These are phyloP conservation scores for Casaregolazyma lundiana DNA, from an alignment of 1,139 yeast species.

Conservation along the genomic window DNA sequence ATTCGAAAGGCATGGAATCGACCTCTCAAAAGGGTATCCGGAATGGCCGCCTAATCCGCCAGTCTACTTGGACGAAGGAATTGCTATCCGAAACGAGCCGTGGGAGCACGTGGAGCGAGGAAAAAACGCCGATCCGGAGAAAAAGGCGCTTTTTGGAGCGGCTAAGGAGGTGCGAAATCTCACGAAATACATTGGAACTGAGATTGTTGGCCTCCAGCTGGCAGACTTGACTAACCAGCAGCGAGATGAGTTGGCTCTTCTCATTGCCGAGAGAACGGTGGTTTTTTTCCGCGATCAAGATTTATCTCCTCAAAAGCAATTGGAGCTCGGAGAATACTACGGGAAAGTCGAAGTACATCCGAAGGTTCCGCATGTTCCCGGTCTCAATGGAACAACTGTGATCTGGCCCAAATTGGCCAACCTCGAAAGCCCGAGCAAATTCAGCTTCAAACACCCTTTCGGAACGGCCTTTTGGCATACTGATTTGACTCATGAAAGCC, in stretches of 20 bases:
- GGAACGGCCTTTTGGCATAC: conserved; percentile 42
- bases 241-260: conserved; percentile 54
- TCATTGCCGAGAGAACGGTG: conserved; percentile 63
- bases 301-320: conserved; percentile 43
- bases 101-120: conserved; percentile 44
- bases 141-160: conserved; percentile 51
- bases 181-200: conserved; percentile 61
- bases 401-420: conserved; percentile 47
- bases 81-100: conserved; percentile 40
- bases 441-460: conserved; percentile 23
- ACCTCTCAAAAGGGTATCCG: conserved; percentile 44
- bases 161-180: conserved; percentile 34
- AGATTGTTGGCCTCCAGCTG: conserved; percentile 55
- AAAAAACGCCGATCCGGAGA: conserved; percentile 48
- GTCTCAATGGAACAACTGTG: conserved; percentile 44
- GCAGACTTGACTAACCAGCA: conserved; percentile 48
- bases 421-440: conserved; percentile 18
- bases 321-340: conserved; percentile 43
- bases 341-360: conserved; percentile 49
- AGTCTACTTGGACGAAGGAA: conserved; percentile 49
- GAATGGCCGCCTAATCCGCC: conserved; percentile 42
- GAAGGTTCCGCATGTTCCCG: conserved; percentile 43
- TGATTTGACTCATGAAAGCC: conserved; percentile 45
- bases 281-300: conserved; percentile 43
- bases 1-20: conserved; percentile 38